Percentiles rank a stretch among this genome's conserved stretches.
Evolutionary conservation across 2,329 filamentous ascomycete species (phyloP).

Genomic region (Sclerotinia glacialis): DNA sequence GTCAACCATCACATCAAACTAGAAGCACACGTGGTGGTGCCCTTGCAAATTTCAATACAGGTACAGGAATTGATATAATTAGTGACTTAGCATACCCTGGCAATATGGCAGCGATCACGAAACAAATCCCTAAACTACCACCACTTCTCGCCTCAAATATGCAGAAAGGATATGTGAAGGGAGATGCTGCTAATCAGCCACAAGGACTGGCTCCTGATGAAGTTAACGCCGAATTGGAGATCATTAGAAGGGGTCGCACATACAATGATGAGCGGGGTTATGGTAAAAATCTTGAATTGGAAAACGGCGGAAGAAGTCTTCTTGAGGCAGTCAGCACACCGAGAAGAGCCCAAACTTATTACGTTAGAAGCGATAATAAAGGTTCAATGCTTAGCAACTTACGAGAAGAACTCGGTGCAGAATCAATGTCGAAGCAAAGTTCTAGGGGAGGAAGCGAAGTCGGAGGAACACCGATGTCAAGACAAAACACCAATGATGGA

Average conservation of each 20-base stretch:
- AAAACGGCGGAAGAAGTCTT: conserved; percentile 33
- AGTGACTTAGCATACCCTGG: conserved; percentile 57
- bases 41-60: conserved; percentile 49
- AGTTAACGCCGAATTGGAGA: conserved; percentile 34
- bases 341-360: conserved; percentile 16
- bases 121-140: conserved; percentile 38
- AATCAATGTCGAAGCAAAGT: conserved; percentile 26
- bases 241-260: conserved; percentile 33
- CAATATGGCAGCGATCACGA: conserved; percentile 46
- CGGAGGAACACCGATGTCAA: conserved; percentile 19
- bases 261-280: conserved; percentile 37
- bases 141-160: conserved; percentile 32
- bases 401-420: conserved; percentile 26
- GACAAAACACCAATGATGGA: conserved; percentile 22
- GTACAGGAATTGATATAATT: conserved; percentile 59
- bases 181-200: conserved; percentile 27
- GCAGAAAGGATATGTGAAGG: conserved; percentile 33
- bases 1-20: conserved; percentile 62
- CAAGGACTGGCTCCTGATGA: conserved; percentile 26
- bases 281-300: conserved; percentile 37
- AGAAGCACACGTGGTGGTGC: conserved; percentile 57
- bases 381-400: conserved; percentile 22
- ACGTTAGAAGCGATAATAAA: conserved; percentile 24
- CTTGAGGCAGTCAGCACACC: conserved; percentile 30
- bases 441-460: conserved; percentile 20